Evolutionary conservation across 1,284 basidiomycete genomes (phyloP), one percentile per base, ranked within the genome.

Genomic region (Ceratobasidium sp.): DNA sequence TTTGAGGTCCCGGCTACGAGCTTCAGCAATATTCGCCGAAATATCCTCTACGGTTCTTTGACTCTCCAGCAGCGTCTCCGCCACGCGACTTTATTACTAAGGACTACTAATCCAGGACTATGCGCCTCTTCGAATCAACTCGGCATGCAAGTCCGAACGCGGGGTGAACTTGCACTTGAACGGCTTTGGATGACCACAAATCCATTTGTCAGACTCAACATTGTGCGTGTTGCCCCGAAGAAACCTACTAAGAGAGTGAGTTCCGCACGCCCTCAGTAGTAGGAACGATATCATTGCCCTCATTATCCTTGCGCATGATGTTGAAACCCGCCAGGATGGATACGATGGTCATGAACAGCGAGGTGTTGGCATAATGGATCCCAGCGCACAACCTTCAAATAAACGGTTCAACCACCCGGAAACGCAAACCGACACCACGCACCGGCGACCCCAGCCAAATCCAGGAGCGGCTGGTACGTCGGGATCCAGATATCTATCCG

Each of bases 401-500:
- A 5, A 16, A 43, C 4, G 31, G 14, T 11, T 7, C 6, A 2
- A 46, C 11, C 19, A 27, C 19, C 29, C n/a, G 29, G 11, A 37
- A 31, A 49, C 16, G 22, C 24, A 37, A 4, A 2, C 14, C 16
- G 2, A n/a, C 29, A 16, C 19, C 37, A 24, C 66, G 3, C 29
- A 71, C 66, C 66, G 37, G 7, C 54, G 41, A 8, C 66, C 66
- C 66, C 66, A 71, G 9, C 66, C 66, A 48, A 71, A 71, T 31
- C 53, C 39, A 34, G 66, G 66, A 1, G 27, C 16, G 31, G 11
- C 24, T 31, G 66, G 66, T 22, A 71, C 66, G 3, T 16, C 37
- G n/a, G 53, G 54, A 48, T 71, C 66, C 22, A 71, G 22, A 37
- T 43, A 71, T 58, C 66, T 39, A 34, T 71, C 66, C 19, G 66